Conservation (phyloP, 2,329 filamentous ascomycete species). For the Bipolaris gigantea region DNA sequence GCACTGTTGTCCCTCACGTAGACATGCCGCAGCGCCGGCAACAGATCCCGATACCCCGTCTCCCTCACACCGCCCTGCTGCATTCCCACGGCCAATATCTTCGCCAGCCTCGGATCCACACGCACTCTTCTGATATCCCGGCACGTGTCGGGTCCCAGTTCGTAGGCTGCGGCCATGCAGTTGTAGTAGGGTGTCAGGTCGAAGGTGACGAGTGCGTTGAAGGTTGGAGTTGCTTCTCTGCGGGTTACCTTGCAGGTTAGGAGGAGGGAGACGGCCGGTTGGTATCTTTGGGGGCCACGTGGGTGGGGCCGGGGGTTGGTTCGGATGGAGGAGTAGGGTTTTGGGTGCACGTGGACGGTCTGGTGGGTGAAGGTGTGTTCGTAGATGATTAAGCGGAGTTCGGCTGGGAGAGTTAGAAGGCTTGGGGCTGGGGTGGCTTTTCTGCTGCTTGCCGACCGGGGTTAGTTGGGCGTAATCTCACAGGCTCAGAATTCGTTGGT, state of each 20-base stretch:
- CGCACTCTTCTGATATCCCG: slow-evolving; percentile 1
- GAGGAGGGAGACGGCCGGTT: not conserved
- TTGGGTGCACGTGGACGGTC: slow-evolving; percentile 2
- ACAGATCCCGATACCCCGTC: slow-evolving; percentile 1
- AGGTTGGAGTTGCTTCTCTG: slow-evolving; percentile 1
- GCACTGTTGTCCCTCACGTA: not conserved
- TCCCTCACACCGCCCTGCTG: not conserved
- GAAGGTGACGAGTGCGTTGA: slow-evolving; percentile 6
- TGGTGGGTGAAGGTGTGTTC: slow-evolving; percentile 6
- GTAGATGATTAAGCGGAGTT: slow-evolving; percentile 11
- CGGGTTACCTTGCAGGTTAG: slow-evolving; percentile 1
- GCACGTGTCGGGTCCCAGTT: slow-evolving; percentile 2
- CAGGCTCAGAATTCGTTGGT: too few relatives aligned
- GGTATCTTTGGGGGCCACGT: not conserved
- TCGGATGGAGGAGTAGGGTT: slow-evolving; percentile 1
- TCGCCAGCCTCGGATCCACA: slow-evolving; percentile 3
- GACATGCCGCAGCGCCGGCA: slow-evolving; percentile 7
- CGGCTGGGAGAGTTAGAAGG: slow-evolving; percentile 3
- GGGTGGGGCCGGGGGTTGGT: not conserved
- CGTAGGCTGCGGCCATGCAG: slow-evolving; percentile 4
- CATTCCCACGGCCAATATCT: not conserved
- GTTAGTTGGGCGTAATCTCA: too few relatives aligned
- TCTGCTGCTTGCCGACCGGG: not conserved
- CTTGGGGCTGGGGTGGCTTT: not conserved
- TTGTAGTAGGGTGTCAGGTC: slow-evolving; percentile 5